A percentile compares a stretch with the other conserved stretches of the same genome.
phyloP scores from a whole-genome alignment of 257 asterid genomes.

The Solanum sejunctum region DNA sequence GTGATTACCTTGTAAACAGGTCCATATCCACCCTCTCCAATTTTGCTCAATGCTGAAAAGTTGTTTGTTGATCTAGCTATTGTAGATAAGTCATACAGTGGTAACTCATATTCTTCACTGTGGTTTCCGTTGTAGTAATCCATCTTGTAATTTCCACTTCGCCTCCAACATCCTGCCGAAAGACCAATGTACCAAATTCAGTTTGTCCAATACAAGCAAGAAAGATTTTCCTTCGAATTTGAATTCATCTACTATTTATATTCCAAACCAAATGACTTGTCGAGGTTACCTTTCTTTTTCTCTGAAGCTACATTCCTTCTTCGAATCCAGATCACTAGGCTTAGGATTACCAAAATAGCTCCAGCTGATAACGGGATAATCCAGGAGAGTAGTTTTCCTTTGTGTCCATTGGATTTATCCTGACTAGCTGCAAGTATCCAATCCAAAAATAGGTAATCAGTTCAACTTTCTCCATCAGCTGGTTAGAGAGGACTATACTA shows the following conservation, averaged over 20 bases:
- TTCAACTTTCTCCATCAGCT: neutral
- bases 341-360: neutral
- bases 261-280: neutral
- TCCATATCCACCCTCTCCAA: constrained; percentile 23
- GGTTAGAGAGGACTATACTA: neutral
- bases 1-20: constrained; percentile 22
- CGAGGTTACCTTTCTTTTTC: neutral
- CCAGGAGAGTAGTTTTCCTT: neutral
- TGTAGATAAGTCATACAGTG: constrained; percentile 9
- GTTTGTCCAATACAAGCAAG: neutral
- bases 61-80: constrained; percentile 10
- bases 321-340: neutral
- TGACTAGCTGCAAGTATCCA: neutral
- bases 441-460: neutral
- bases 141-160: neutral
- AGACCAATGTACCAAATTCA: neutral
- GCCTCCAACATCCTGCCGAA: neutral
- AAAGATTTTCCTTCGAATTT: neutral
- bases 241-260: neutral
- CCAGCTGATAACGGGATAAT: neutral
- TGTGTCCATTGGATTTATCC: neutral
- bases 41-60: constrained; percentile 7
- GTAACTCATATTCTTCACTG: constrained; percentile 12
- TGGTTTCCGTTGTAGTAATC: neutral
- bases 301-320: neutral